Evolutionary conservation across 257 asterid species (phyloP), one percentile per base, ranked within the genome.

Genomic region (Nicotiana paniculata): DNA sequence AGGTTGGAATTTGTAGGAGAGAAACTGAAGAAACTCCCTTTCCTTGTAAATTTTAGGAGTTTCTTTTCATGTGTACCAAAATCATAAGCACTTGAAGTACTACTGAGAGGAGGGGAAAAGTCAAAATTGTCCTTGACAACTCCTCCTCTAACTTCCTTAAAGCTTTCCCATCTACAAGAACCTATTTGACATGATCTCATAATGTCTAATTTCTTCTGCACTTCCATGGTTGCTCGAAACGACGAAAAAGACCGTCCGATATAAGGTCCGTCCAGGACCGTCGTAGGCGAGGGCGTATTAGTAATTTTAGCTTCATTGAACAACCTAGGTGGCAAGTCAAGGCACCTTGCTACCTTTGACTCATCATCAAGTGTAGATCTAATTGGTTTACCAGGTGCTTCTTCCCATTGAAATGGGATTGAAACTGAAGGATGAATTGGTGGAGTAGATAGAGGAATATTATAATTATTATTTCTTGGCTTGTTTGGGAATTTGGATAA

Each of bases 341-440:
- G 75, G 57, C 93, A 85, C 88, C 94, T 88, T 9, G 64, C 92
- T 1, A 81, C 72, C 81, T 77, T 86, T 69, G 67, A 66, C 77
- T 43, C 12, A 43, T 43, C 51, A 43, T 43, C 51, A 43, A 0
- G 3, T 43, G 51, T 9, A 43, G 1, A 43, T 43, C 51, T 43
- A 43, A 43, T 43, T 43, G 97, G 95, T 88, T 90, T 93, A 0
- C 98, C 97, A 3, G 98, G 98, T 18, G 85, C 97, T 81, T 89
- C 96, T 88, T 95, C 97, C 98, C 97, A 95, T 24, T 82, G 89
- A 83, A 95, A 93, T 1, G 98, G 98, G 35, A 95, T 33, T 1
- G 98, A 90, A 54, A 82, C 88, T 3, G 86, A 46, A 0, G 91
- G 87, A n/a, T 86, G 90, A 57, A 87, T 82, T 1, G 97, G 97